A percentile compares a stretch with the other conserved stretches of the same genome.
phyloP scores from a whole-genome alignment of 2,329 filamentous ascomycete species.

The Aspergillus floridensis region DNA sequence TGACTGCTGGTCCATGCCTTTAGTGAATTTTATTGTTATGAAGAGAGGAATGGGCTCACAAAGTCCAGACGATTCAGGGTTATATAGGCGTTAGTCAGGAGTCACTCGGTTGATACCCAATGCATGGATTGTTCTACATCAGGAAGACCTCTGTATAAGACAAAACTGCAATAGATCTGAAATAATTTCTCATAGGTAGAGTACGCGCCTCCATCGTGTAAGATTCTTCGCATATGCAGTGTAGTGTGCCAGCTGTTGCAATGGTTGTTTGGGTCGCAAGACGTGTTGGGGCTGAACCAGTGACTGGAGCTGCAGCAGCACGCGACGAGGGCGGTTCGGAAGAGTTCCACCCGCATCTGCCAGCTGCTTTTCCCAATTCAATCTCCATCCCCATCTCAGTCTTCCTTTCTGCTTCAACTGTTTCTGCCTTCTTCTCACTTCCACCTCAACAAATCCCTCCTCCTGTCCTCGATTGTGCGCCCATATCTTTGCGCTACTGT shows the following conservation, averaged over 20 bases:
- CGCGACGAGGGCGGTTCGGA: slow-evolving; percentile 30
- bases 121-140: background rate
- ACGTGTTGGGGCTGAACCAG: background rate
- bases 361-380: slow-evolving; percentile 15
- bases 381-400: slow-evolving; percentile 16
- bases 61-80: background rate
- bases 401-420: slow-evolving; percentile 5
- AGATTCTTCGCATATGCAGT: background rate
- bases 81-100: slow-evolving; percentile 9
- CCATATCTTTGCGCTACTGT: background rate
- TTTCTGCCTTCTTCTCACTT: background rate
- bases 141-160: background rate
- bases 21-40: background rate
- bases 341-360: slow-evolving; percentile 35
- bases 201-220: background rate
- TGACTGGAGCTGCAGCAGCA: slow-evolving; percentile 15
- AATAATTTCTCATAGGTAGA: background rate
- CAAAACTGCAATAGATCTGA: background rate
- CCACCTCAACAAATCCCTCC: slow-evolving; percentile 6
- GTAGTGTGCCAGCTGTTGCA: background rate
- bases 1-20: background rate
- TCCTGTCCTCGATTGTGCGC: slow-evolving; percentile 4
- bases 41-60: background rate
- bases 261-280: background rate
- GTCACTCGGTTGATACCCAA: slow-evolving; percentile 17